These are phyloP conservation scores for Aspergillus sp. DNA, from an alignment of 2,329 filamentous ascomycete species.

Conservation along the genomic window DNA sequence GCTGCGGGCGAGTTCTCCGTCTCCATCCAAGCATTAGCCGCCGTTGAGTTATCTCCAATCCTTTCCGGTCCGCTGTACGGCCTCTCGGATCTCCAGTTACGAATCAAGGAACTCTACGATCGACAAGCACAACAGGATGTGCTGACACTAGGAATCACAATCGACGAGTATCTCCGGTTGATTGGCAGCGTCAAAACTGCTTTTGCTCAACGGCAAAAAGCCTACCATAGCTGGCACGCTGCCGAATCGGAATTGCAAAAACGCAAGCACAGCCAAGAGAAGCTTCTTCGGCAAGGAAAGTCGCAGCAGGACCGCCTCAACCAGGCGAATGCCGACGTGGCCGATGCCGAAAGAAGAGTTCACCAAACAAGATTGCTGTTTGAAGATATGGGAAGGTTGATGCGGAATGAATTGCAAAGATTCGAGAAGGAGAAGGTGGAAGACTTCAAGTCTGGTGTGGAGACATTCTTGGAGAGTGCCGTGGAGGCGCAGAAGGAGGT, in stretches of 20 bases:
- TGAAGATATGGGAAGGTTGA: slow-evolving; percentile 94
- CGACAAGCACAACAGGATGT: slow-evolving; percentile 97
- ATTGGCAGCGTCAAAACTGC: slow-evolving; percentile 95
- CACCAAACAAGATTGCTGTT: slow-evolving; percentile 89
- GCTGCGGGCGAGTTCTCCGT: slow-evolving; percentile 91
- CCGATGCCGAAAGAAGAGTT: slow-evolving; percentile 91
- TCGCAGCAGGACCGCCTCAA: slow-evolving; percentile 94
- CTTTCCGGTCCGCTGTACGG: slow-evolving; percentile 89
- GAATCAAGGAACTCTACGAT: slow-evolving; percentile 93
- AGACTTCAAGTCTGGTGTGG: slow-evolving; percentile 97
- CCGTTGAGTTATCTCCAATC: slow-evolving; percentile 87
- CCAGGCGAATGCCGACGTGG: slow-evolving; percentile 89
- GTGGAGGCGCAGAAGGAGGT: slow-evolving; percentile 99
- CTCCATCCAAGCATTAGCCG: slow-evolving; percentile 88
- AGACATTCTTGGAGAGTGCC: slow-evolving; percentile 95
- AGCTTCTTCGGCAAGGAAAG: slow-evolving; percentile 90
- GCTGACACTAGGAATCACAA: slow-evolving; percentile 92
- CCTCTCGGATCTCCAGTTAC: slow-evolving; percentile 88
- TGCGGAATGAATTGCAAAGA: slow-evolving; percentile 87
- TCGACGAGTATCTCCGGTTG: slow-evolving; percentile 96
- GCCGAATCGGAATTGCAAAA: slow-evolving; percentile 91
- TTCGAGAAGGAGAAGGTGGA: slow-evolving; percentile 98
- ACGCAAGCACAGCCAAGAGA: slow-evolving; percentile 86
- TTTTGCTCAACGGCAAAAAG: slow-evolving; percentile 90
- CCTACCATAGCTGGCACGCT: slow-evolving; percentile 90